These are phyloP conservation scores for Straminergon stramineum DNA, from an alignment of 225 moss, liverwort and hornwort species.

Conservation along the genomic window DNA sequence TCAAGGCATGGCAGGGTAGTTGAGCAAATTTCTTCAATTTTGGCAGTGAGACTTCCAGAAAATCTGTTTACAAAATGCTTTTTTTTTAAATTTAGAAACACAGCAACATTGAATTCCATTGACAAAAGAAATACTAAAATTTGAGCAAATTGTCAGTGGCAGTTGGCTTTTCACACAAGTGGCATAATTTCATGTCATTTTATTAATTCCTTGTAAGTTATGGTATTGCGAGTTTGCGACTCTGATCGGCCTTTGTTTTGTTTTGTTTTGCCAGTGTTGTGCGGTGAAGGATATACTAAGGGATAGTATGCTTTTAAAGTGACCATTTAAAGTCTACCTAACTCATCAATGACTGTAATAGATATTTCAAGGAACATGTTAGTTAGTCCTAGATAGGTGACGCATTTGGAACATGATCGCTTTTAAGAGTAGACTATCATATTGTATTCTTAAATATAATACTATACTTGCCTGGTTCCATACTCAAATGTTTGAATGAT, in stretches of 20 bases:
- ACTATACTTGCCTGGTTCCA: background rate
- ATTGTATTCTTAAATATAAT: too few relatives aligned
- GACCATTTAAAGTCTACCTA: too few relatives aligned
- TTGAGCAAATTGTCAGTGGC: background rate
- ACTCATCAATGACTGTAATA: too few relatives aligned
- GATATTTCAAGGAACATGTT: too few relatives aligned
- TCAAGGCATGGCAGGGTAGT: background rate
- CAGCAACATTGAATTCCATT: background rate
- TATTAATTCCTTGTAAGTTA: background rate
- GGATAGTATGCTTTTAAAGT: too few relatives aligned
- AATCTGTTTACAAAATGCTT: background rate
- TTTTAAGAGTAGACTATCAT: too few relatives aligned
- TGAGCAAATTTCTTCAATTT: background rate
- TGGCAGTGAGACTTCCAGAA: background rate
- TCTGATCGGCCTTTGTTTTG: background rate
- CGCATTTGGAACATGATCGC: too few relatives aligned
- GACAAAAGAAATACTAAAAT: background rate
- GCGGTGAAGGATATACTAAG: too few relatives aligned
- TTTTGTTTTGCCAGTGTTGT: too few relatives aligned
- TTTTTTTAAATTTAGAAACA: background rate
- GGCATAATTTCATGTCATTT: background rate
- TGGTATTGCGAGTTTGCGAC: background rate
- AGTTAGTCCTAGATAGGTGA: too few relatives aligned
- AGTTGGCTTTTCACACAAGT: background rate
- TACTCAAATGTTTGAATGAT: background rate